A percentile compares a stretch with the other conserved stretches of the same genome.
Evolutionary conservation across 805 yeast genomes (phyloP).

Genomic region (Yamadazyma sp.): DNA sequence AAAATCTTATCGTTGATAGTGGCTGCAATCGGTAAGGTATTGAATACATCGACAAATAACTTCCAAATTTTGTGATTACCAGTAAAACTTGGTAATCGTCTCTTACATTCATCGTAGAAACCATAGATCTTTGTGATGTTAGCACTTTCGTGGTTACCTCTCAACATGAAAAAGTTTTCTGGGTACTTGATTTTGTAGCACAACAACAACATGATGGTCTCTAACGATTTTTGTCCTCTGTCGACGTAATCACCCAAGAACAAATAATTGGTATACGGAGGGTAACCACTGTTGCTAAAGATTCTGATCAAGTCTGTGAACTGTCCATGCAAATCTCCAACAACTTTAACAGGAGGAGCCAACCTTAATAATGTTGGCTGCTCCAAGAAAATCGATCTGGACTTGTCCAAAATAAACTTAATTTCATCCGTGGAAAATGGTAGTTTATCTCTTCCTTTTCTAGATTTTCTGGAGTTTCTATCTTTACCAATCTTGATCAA

Average conservation of each 20-base stretch:
- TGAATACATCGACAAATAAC: constrained; percentile 53
- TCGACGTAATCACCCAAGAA: constrained; percentile 62
- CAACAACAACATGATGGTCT: constrained; percentile 50
- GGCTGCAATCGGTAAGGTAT: constrained; percentile 61
- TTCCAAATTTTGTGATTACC: constrained; percentile 49
- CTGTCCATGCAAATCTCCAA: constrained; percentile 81
- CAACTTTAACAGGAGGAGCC: constrained; percentile 79
- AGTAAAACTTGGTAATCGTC: constrained; percentile 40
- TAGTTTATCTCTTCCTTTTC: constrained; percentile 43
- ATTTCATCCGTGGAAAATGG: constrained; percentile 54
- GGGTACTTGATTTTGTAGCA: constrained; percentile 60
- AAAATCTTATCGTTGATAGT: constrained; percentile 58
- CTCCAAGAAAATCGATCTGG: constrained; percentile 57
- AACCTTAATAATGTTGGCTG: constrained; percentile 67
- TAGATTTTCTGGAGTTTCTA: constrained; percentile 19
- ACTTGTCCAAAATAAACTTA: constrained; percentile 54
- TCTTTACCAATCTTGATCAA: constrained; percentile 49
- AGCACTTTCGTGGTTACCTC: constrained; percentile 62
- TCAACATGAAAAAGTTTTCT: constrained; percentile 57
- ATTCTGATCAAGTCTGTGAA: constrained; percentile 54
- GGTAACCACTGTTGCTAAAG: constrained; percentile 59
- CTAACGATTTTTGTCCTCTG: constrained; percentile 57
- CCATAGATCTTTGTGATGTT: constrained; percentile 61
- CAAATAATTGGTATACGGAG: constrained; percentile 55
- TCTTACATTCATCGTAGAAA: constrained; percentile 60